Evolutionary conservation across 305 asterid genomes (phyloP), one percentile per base, ranked within the genome.

Genomic region (Fraxinus sp.): DNA sequence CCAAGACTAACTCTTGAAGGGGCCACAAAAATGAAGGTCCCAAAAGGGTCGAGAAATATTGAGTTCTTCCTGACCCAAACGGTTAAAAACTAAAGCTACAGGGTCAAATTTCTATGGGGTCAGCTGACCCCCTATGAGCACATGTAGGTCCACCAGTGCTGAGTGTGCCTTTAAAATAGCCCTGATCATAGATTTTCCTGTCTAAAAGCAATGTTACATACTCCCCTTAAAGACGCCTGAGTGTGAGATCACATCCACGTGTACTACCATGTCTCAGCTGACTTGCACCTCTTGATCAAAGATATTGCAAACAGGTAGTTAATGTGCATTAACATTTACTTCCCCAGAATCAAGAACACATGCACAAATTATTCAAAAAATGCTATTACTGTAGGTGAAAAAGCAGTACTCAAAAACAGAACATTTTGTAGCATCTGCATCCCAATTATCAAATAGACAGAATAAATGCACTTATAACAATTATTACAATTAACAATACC

Each of bases 1-100:
- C 59, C 59, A 32, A 44, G 30, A 76, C 77, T 70, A 26, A 83
- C 71, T 52, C 64, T 52, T 52, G 24, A 52, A n/a, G 9, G 64
- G 64, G 64, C 22, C 71, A 83, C 74, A 74, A 14, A 24, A 30
- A 68, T 33, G 75, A 26, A 72, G 55, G 64, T 33, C 66, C 74
- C 78, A 33, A 76, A 85, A 59, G 81, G 83, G 83, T 82, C 64
- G 77, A 73, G 82, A 81, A 83, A 83, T 74, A 85, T 87, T 86
- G 90, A 89, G 91, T 13, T 2, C 49, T 41, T 41, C 49, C 14
- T 2, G 1, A 46, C 57, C 22, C 64, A 16, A 52, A 52, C 24
- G 59, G 18, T 49, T 49, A 49, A 49, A 41, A 41, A 41, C 52
- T 41, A 41, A 13, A 41, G 52, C 52, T 41, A 41, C 52, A 41